Evolutionary conservation across 345 rosid species (phyloP).

Genomic region (Salix viminalis): DNA sequence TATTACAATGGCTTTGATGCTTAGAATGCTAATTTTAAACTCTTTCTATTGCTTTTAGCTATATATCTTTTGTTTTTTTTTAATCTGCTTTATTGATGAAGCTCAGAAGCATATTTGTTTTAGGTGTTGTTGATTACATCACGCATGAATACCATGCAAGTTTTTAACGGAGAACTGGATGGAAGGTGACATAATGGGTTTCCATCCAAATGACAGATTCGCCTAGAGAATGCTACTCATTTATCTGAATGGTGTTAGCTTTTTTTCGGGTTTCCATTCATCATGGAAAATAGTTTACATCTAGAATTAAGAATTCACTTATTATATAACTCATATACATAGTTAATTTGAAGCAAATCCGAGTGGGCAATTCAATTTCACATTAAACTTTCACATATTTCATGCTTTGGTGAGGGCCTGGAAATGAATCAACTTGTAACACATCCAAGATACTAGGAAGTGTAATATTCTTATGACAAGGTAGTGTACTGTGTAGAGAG

Average conservation of each 20-base stretch:
- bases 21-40: background rate
- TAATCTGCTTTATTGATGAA: background rate
- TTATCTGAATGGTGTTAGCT: background rate
- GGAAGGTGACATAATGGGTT: too few relatives aligned
- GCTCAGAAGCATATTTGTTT: background rate
- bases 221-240: background rate
- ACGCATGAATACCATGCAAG: too few relatives aligned
- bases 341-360: background rate
- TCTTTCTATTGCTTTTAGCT: background rate
- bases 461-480: background rate
- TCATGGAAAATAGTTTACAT: background rate
- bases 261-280: background rate
- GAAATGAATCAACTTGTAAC: background rate
- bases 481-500: constrained; percentile 1
- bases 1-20: background rate
- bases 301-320: background rate
- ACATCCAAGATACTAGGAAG: background rate
- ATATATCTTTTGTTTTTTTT: background rate
- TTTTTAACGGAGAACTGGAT: too few relatives aligned
- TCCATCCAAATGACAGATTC: too few relatives aligned
- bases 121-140: background rate
- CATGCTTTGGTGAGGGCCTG: background rate
- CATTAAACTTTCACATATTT: background rate
- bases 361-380: background rate
- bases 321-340: background rate